Base-by-base conservation (phyloP, 129 eudicot species). In the Ambrosia trifida region DNA sequence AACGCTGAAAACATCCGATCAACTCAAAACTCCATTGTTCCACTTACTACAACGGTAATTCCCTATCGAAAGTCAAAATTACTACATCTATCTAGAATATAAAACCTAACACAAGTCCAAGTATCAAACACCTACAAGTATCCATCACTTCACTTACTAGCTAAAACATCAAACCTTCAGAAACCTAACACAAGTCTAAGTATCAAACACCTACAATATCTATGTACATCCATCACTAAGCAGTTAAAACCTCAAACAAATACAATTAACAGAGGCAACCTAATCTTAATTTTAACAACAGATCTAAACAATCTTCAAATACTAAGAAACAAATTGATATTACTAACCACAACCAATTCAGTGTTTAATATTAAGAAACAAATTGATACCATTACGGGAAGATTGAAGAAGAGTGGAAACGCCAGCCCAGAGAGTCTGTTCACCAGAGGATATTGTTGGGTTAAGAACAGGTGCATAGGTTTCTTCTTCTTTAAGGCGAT, bases 341-440 rank as follows among this genome's bases (percentile, higher is more conserved):
- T n/a, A n/a, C n/a, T n/a, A n/a, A n/a, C n/a, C n/a, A n/a, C n/a
- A n/a, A n/a, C 17, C 17, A 54, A 40, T 54, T 28, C 72, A 49
- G 40, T 57, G 38, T 46, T 45, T 46, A 38, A 36, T 54, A 67
- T 11, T 3, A 43, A 43, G 2, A 43, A 14, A 24, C 16, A 53
- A 18, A 32, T 77, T 5, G 50, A 3, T 52, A 89, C 98, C 98
- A 45, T 72, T 64, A 82, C 91, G 87, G 52, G 95, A 95, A 28
- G 83, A 75, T 5, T 47, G 63, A 36, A 92, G 85, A 11, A 92
- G 91, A 60, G 85, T 65, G 1, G 96, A 87, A 59, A 85, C 95
- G 50, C 89, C 98, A 43, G 91, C 75, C 96, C 96, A 89, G 31
- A 80, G 91, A 44, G 89, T 64, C 62, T 85, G 86, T 18, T 85